Evolutionary conservation across 768 basidiomycete species (phyloP).

Genomic region (Suillus brevipes): DNA sequence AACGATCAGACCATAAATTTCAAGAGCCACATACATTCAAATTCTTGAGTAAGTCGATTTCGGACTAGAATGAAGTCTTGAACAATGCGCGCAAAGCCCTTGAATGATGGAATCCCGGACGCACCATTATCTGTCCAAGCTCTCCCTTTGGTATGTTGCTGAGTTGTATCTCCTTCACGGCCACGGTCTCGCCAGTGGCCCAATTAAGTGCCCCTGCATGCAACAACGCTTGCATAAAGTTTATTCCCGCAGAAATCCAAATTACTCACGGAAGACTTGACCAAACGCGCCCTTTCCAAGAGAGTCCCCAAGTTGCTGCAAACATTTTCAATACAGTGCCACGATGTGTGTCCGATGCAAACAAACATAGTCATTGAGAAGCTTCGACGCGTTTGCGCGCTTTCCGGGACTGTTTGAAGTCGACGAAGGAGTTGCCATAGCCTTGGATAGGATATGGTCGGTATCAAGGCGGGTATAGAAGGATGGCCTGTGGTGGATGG

Average conservation of each 20-base stretch:
- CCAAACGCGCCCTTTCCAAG: conserved; percentile 97
- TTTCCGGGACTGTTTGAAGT: conserved; percentile 24
- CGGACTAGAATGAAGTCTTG: conserved; percentile 56
- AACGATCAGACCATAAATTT: conserved; percentile 9
- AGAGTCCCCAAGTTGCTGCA: conserved; percentile 91
- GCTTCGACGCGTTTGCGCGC: conserved; percentile 44
- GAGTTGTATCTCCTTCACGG: conserved; percentile 96
- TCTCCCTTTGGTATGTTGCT: conserved; percentile 92
- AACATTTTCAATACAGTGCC: conserved; percentile 10
- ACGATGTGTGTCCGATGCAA: conserved; percentile 4
- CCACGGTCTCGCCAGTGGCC: conserved; percentile 97
- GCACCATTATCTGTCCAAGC: conserved; percentile 95
- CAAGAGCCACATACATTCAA: conserved; percentile 64
- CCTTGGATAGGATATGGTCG: conserved; percentile 2
- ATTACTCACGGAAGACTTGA: conserved; percentile 88
- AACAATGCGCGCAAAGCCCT: background rate
- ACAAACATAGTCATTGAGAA: conserved; percentile 67
- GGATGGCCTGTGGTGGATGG: background rate
- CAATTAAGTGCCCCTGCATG: conserved; percentile 81
- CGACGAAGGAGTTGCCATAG: conserved; percentile 26
- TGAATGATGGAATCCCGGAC: conserved; percentile 15
- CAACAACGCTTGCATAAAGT: conserved; percentile 10
- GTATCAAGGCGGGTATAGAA: conserved; percentile 9
- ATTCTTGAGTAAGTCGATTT: conserved; percentile 97
- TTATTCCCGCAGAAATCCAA: background rate